Conservation (phyloP, 495 filamentous ascomycete genomes). For the Trichodelitschia bisporula region DNA sequence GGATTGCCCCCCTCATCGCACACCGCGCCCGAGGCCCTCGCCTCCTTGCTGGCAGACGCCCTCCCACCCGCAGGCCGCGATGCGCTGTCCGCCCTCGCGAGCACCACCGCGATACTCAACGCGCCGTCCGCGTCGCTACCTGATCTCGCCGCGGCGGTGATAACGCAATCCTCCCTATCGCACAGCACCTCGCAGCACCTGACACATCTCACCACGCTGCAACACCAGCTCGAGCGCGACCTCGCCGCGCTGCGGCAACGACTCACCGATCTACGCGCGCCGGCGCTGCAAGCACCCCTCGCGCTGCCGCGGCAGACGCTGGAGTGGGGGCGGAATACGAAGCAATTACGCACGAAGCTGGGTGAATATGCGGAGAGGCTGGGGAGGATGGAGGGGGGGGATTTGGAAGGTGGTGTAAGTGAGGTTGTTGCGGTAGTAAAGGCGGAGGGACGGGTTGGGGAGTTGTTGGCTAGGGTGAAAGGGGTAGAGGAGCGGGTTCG, state of each 20-base stretch:
- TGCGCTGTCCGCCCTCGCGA: constrained; percentile 5
- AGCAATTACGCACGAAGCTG: constrained; percentile 30
- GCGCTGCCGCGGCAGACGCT: constrained; percentile 32
- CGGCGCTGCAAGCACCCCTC: constrained; percentile 23
- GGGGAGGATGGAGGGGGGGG: constrained; percentile 1
- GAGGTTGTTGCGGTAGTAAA: too few relatives aligned
- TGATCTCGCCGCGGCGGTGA: background rate
- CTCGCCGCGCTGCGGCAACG: background rate
- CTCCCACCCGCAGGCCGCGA: constrained; percentile 5
- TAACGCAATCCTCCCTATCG: background rate
- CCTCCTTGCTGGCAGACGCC: constrained; percentile 1
- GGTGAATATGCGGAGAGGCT: constrained; percentile 29
- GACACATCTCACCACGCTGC: constrained; percentile 3
- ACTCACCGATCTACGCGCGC: constrained; percentile 7
- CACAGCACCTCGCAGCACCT: background rate
- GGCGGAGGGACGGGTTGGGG: constrained; percentile 24
- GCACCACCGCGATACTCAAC: constrained; percentile 4
- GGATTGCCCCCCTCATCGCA: constrained; percentile 1
- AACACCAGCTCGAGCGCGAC: constrained; percentile 13
- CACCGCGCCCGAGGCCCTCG: constrained; percentile 2
- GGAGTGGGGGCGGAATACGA: constrained; percentile 35
- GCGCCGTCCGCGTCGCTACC: constrained; percentile 1
- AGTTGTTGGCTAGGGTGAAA: constrained; percentile 23
- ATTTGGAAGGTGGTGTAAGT: too few relatives aligned
- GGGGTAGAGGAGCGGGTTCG: constrained; percentile 31